Evolutionary conservation across 2,329 filamentous ascomycete genomes (phyloP), one percentile per base, ranked within the genome.

Genomic region (Bipolaris cookei): DNA sequence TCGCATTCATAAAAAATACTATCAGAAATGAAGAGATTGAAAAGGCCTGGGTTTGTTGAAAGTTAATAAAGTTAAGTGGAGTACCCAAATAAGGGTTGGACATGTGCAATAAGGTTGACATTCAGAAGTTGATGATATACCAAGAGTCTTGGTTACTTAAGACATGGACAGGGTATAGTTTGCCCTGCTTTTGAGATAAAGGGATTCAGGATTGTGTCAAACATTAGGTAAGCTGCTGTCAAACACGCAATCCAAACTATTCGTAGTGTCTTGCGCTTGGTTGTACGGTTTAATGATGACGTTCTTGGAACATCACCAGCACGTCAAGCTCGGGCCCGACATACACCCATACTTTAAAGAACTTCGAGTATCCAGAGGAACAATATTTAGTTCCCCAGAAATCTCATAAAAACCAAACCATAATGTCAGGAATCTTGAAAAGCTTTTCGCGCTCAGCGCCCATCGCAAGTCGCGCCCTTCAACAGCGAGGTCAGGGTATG

Each of bases 361-460:
- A 35, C 1, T 21, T 14, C 18, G 6, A 25, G 20, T 21, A 28
- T 14, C 20, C 18, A 14, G 14, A 14, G 6, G 11, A 8, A 11
- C 7, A 34, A 7, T 6, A 14, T 34, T 3, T 10, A 1, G n/a
- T 18, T 20, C 6, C 11, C 14, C 20, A n/a, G 30, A 3, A 13
- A n/a, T 23, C 20, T 44, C 20, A 25, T 6, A 23, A 16, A 10
- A 4, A 41, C 3, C 34, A 30, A 20, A 48, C 3, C 18, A 38
- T 32, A 34, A 60, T 60, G 58, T 49, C 44, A 45, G 30, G 25
- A 16, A 38, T 60, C 28, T 42, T 50, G 23, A 45, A 34, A 20
- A 53, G 41, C 34, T 45, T 57, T 16, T 59, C 57, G 21, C 57
- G 57, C 32, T 45, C 49, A 45, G 48, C 48, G 39, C 53, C 44